A percentile compares a stretch with the other conserved stretches of the same genome.
Conservation (phyloP, 1,284 basidiomycete species). For the Entoloma clypeatum region DNA sequence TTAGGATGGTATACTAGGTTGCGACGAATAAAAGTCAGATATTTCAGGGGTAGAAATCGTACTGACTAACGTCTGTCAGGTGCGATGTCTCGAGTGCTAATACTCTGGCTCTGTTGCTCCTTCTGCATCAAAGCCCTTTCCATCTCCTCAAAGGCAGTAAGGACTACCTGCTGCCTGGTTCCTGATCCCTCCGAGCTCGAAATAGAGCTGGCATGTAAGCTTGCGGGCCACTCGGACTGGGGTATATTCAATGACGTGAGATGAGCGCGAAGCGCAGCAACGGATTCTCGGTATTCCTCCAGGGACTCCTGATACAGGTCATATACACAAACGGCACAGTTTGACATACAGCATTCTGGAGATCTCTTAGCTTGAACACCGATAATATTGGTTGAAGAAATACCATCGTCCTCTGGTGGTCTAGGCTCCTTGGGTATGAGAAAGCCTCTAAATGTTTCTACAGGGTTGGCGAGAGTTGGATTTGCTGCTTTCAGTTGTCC, state of each 20-base stretch:
- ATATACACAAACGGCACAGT: constrained; percentile 86
- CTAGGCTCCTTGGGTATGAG: constrained; percentile 56
- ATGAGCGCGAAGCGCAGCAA: constrained; percentile 48
- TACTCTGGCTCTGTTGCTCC: constrained; percentile 35
- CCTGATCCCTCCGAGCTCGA: constrained; percentile 5
- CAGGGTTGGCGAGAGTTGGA: constrained; percentile 9
- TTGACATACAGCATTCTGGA: constrained; percentile 89
- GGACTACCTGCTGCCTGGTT: constrained; percentile 31
- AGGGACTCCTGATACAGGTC: constrained; percentile 81
- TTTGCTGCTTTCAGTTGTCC: neutral
- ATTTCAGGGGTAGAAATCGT: constrained; percentile 6
- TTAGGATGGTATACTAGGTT: constrained; percentile 11
- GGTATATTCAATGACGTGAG: constrained; percentile 51
- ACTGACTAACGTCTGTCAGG: constrained; percentile 32
- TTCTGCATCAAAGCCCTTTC: constrained; percentile 52
- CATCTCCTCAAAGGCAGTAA: constrained; percentile 65
- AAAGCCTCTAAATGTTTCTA: constrained; percentile 49
- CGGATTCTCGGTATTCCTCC: constrained; percentile 56
- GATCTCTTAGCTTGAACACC: constrained; percentile 2
- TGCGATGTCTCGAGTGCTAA: constrained; percentile 23
- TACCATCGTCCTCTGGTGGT: constrained; percentile 63
- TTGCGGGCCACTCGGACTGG: constrained; percentile 61
- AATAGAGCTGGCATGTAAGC: constrained; percentile 27
- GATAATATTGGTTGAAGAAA: constrained; percentile 19
- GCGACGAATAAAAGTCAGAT: constrained; percentile 6